phyloP scores from a whole-genome alignment of 2,329 filamentous ascomycete genomes.

The Alternaria metachromatica region DNA sequence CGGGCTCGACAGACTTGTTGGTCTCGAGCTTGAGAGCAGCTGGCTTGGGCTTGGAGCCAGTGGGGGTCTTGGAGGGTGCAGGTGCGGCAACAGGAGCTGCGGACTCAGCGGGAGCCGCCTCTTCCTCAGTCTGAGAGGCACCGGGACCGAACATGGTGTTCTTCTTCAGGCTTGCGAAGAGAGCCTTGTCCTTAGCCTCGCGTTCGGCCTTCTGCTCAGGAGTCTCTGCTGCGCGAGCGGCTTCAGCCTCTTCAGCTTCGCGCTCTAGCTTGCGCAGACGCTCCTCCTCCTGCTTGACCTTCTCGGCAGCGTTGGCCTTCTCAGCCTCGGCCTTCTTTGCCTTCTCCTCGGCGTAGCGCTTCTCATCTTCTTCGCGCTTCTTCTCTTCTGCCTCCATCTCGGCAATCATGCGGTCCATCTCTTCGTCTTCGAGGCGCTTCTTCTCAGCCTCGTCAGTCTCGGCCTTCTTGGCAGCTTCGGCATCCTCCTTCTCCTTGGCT shows the following conservation, averaged over 20 bases:
- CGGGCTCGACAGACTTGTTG: conserved; percentile 84
- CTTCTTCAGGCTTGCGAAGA: conserved; percentile 59
- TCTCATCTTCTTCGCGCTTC: conserved; percentile 70
- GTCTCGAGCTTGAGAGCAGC: conserved; percentile 87
- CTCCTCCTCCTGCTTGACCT: conserved; percentile 59
- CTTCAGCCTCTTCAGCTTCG: conserved; percentile 58
- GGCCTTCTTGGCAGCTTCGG: conserved; percentile 53
- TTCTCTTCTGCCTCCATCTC: conserved; percentile 62
- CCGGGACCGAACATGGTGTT: conserved; percentile 55
- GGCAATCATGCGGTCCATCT: conserved; percentile 66
- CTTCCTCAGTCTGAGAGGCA: conserved; percentile 41
- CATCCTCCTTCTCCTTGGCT: conserved; percentile 39
- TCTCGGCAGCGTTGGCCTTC: conserved; percentile 60
- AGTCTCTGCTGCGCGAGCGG: conserved; percentile 50
- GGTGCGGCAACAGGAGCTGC: conserved; percentile 29
- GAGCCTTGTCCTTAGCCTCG: conserved; percentile 39
- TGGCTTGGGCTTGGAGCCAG: conserved; percentile 77
- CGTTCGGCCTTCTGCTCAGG: conserved; percentile 53
- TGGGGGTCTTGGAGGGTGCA: conserved; percentile 47
- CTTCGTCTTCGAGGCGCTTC: conserved; percentile 51
- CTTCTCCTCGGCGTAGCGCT: conserved; percentile 73
- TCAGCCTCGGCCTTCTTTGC: conserved; percentile 66
- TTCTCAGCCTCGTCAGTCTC: conserved; percentile 43
- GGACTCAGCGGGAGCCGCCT: conserved; percentile 54
- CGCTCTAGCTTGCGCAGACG: conserved; percentile 57